These are phyloP conservation scores for Fusarium dimerum DNA, from an alignment of 2,329 filamentous ascomycete genomes.

Conservation along the genomic window DNA sequence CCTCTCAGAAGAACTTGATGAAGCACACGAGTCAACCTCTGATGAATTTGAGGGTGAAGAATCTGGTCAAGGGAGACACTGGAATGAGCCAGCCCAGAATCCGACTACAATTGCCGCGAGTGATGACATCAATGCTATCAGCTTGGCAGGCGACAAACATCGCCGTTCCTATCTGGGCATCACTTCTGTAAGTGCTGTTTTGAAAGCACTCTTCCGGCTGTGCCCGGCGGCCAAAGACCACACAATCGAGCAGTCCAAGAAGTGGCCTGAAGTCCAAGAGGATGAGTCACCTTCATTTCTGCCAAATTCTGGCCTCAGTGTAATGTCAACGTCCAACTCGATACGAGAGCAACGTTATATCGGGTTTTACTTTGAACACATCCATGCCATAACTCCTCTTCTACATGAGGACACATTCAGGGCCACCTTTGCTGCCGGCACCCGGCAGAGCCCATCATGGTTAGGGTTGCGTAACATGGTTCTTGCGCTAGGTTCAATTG, in stretches of 20 bases:
- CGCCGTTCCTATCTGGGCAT: slow-evolving; percentile 63
- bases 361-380: slow-evolving; percentile 62
- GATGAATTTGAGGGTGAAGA: slow-evolving; percentile 22
- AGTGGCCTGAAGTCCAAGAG: slow-evolving; percentile 22
- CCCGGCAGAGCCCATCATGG: slow-evolving; percentile 59
- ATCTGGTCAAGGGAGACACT: slow-evolving; percentile 28
- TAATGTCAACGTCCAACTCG: slow-evolving; percentile 43
- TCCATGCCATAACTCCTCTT: slow-evolving; percentile 61
- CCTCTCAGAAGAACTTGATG: slow-evolving; percentile 20
- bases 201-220: slow-evolving; percentile 55
- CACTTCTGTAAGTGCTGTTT: slow-evolving; percentile 63
- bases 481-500: slow-evolving; percentile 61
- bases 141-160: slow-evolving; percentile 52
- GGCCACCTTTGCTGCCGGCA: slow-evolving; percentile 51
- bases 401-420: slow-evolving; percentile 62
- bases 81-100: slow-evolving; percentile 31
- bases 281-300: slow-evolving; percentile 29
- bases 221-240: slow-evolving; percentile 32
- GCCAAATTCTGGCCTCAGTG: slow-evolving; percentile 33
- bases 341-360: slow-evolving; percentile 44
- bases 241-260: slow-evolving; percentile 26
- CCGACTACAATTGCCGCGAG: slow-evolving; percentile 22
- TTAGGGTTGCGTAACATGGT: slow-evolving; percentile 63
- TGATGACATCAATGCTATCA: slow-evolving; percentile 36
- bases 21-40: not conserved